Evolutionary conservation across 2,329 filamentous ascomycete species (phyloP), one percentile per base, ranked within the genome.

Genomic region (Fusarium sp.): DNA sequence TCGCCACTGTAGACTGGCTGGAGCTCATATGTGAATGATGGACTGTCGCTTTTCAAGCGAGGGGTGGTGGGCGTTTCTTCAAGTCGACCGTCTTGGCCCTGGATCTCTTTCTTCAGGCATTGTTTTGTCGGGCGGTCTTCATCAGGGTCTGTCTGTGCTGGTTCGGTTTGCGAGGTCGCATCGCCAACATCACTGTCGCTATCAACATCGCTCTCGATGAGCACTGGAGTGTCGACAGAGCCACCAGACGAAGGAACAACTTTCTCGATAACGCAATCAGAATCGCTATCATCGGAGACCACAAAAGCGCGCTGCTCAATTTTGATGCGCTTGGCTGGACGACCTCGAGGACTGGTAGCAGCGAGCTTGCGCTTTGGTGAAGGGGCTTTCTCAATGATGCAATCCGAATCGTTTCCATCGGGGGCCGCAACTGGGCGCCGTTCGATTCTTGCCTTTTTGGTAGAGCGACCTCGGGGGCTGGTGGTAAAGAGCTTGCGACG

Each of bases 231-330:
- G 6, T 43, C 54, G 6, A 45, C 12, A 6, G 43, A 37, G 25
- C 65, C 46, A 3, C 48, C 54, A 8, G 66, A 61, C 21, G 62
- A 58, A 23, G 56, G 44, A n/a, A 42, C 19, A n/a, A 51, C 55
- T n/a, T 65, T 73, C 41, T 71, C 69, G n/a, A 65, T 67, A 10
- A 69, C 30, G 39, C 67, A 67, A 28, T 74, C 73, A 3, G 68
- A 67, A 14, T 62, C 63, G 18, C 34, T 37, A 19, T 72, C 49
- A 4, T 39, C 52, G 4, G 39, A 23, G 34, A 37, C 18, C 34
- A 37, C 11, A 46, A 39, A 14, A 11, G 23, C 18, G 23, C 34
- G 37, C 31, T 12, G 58, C 28, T 34, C 12, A 18, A 37, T 48
- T 23, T 54, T 67, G 18, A 19, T 7, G 37, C 50, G 65, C 41